Base-by-base conservation (phyloP, 2,329 filamentous ascomycete genomes). In the Pseudocercospora vitis region DNA sequence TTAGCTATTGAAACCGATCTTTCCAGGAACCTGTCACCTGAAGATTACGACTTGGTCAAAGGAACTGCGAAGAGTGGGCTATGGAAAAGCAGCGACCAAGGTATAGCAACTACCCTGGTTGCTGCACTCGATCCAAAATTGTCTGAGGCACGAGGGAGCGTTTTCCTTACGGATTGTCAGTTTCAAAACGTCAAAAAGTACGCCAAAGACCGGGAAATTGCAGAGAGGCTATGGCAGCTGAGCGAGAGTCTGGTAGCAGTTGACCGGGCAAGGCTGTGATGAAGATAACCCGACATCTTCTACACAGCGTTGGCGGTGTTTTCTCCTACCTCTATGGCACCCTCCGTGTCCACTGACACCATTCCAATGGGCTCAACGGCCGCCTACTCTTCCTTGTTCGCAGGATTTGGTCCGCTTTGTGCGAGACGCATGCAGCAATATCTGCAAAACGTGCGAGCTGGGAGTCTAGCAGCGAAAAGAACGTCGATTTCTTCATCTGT, bases 401-500 rank as follows among this genome's bases (percentile, higher is more conserved):
- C 31, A 11, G 26, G 18, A 33, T 16, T 18, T 4, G 42, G 12
- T 19, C 19, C 3, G 45, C 35, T 24, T 66, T 67, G 1, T 65
- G 59, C 3, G 11, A 24, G n/a, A 12, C 37, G 8, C 3, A 42
- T 24, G 61, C 68, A 70, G 47, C 63, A 64, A 39, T 77, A 77
- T 5, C 59, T 63, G 39, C 67, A 63, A 61, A 78, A 78, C 56
- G 74, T 73, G 18, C 73, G 65, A 3, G 76, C 76, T 0, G 73
- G 70, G 1, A 78, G 57, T 2, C 66, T 60, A 7, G 70, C 71
- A 55, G 75, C 70, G 49, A 71, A 72, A 79, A 82, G 81, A 57
- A 81, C 79, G 50, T 81, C 78, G 57, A 81, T 80, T 58, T 82
- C 78, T 63, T 79, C 78, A 3, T 81, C 68, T 0, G 74, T n/a